A percentile compares a stretch with the other conserved stretches of the same genome.
Evolutionary conservation across 176 grass and related monocot species (phyloP).

Genomic region (Poa annua): DNA sequence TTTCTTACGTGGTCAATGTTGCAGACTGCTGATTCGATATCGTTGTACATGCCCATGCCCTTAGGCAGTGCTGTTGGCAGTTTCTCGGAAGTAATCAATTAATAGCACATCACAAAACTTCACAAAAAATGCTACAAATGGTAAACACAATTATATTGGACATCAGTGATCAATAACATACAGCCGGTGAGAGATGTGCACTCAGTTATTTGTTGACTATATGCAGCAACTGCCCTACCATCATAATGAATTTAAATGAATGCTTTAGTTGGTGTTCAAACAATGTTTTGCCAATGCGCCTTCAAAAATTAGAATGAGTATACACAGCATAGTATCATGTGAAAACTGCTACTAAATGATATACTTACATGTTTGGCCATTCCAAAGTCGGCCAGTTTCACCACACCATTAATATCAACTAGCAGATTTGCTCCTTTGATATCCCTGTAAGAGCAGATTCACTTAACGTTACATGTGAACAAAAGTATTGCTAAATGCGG

Average conservation of each 20-base stretch:
- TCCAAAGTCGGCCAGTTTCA: conserved; percentile 97
- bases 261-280: not conserved
- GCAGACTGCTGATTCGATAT: too few species aligned
- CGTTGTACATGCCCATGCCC: too few species aligned
- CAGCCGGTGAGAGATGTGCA: conserved; percentile 4
- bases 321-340: conserved; percentile 19
- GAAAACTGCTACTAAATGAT: conserved; percentile 20
- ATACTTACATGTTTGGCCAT: conserved; percentile 93
- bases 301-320: conserved; percentile 28
- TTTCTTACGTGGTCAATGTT: too few species aligned
- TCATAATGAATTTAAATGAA: conserved; percentile 3
- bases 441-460: conserved; percentile 64
- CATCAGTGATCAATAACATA: conserved; percentile 14
- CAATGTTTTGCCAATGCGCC: not conserved
- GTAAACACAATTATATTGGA: conserved; percentile 15
- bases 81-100: not conserved
- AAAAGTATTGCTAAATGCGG: not conserved
- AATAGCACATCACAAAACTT: not conserved
- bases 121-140: conserved; percentile 5
- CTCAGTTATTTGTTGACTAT: not conserved
- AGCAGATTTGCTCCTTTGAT: conserved; percentile 98
- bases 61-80: not conserved
- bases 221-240: not conserved
- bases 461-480: conserved; percentile 33
- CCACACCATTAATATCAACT: conserved; percentile 82